Evolutionary conservation across 2,329 filamentous ascomycete genomes (phyloP), one percentile per base, ranked within the genome.

Genomic region (Achaetomium macrosporum): DNA sequence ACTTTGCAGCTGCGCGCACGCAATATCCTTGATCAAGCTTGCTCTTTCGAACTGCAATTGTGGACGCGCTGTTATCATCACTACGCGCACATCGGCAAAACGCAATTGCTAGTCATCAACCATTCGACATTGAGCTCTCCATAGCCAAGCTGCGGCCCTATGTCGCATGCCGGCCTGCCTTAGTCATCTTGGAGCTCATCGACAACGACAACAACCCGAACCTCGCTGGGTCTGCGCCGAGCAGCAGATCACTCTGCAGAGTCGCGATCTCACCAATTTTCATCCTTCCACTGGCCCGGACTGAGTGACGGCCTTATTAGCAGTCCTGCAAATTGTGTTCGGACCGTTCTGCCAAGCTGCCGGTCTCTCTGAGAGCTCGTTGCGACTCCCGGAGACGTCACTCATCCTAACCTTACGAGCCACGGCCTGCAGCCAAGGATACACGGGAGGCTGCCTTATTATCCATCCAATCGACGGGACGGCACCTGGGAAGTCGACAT

Each of bases 1-100:
- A 50, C 42, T 56, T 56, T 52, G 42, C 49, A 48, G 25, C 10
- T 35, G 12, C 41, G 20, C 42, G 7, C 36, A 41, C 46, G 20
- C 36, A 17, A 36, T 13, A 12, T 20, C 15, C 35, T 15, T 39
- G 35, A 37, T 39, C 19, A 35, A 40, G 13, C 35, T 12, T 35
- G 29, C 29, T 45, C 42, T 31, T 29, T n/a, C 7, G 12, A n/a
- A 37, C 35, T 3, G 35, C 35, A 37, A 37, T 37, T 37, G 35
- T n/a, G 35, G 3, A 4, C 35, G 15, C 35, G 5, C 8, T 8
- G 6, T n/a, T n/a, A n/a, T n/a, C 35, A 15, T 37, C n/a, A 8
- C 7, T n/a, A n/a, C 33, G 33, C 33, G 33, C 33, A 15, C 33
- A 35, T 12, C 33, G 33, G 13, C 33, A 35, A 35, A 15, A 35